Conservation (phyloP, 768 basidiomycete species). For the Termitomyces sp. region DNA sequence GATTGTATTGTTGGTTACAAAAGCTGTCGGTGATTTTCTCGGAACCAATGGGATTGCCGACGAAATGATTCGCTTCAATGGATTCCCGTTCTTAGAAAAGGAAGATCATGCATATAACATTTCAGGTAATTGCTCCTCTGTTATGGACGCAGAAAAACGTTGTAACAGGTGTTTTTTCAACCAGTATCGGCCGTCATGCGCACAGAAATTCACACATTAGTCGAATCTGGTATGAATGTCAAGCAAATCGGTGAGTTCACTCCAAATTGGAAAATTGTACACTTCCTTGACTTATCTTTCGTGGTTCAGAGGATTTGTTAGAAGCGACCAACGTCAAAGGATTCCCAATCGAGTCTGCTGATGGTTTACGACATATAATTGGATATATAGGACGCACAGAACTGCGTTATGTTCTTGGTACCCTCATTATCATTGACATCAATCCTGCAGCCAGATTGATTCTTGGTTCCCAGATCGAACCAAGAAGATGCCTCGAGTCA, state of each 20-base stretch:
- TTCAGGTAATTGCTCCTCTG: slow-evolving; percentile 51
- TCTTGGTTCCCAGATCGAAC: slow-evolving; percentile 54
- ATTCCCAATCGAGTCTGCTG: slow-evolving; percentile 78
- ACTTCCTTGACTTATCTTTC: neutral
- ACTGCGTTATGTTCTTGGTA: slow-evolving; percentile 81
- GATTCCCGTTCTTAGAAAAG: slow-evolving; percentile 95
- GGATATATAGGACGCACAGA: slow-evolving; percentile 91
- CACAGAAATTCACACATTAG: slow-evolving; percentile 66
- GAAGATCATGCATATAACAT: slow-evolving; percentile 91
- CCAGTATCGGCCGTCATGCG: slow-evolving; percentile 90
- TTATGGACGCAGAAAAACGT: neutral
- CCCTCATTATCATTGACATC: neutral
- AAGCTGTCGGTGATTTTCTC: slow-evolving; percentile 93
- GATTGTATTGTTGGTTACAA: slow-evolving; percentile 96
- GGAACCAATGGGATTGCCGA: slow-evolving; percentile 95
- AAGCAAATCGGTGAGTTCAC: slow-evolving; percentile 68
- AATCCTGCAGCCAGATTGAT: neutral
- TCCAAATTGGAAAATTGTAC: neutral
- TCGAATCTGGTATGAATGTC: slow-evolving; percentile 70
- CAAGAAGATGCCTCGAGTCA: slow-evolving; percentile 53
- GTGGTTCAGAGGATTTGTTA: slow-evolving; percentile 57
- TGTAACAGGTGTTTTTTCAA: neutral
- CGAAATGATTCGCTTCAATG: slow-evolving; percentile 95
- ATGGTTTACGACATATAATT: slow-evolving; percentile 53
- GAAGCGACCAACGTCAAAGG: slow-evolving; percentile 77